Base-by-base conservation (phyloP, 345 rosid species). In the Citrus maxima region DNA sequence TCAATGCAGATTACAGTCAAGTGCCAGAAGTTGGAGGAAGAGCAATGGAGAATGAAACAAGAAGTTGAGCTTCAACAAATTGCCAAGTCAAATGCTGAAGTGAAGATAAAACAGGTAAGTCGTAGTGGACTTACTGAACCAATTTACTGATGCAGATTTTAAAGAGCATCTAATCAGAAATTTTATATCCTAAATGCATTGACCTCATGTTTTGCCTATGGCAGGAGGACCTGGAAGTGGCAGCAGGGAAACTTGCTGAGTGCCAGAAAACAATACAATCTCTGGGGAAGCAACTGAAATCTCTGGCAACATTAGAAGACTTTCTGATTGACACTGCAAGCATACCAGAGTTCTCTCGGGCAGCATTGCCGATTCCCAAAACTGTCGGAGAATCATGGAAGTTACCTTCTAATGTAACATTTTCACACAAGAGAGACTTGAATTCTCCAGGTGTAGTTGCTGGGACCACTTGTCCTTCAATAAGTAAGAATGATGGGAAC, bases 251-350 rank as follows among this genome's bases (percentile, higher is more conserved):
- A 75, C 95, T 93, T 24, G 92, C 95, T 0, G 97, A 91, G 54
- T 95, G 99, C 87, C 99, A 93, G 88, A 91, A 90, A 80, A 95
- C 99, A 55, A 95, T 95, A 80, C 91, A 92, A 59, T 93, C 99
- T 46, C 84, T 95, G 13, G 94, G 96, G 65, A 86, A 89, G 79
- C 99, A 93, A 79, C 83, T 95, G 58, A 91, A 92, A 61, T 95
- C 99, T 78, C 93, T 95, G 66, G 99, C 98, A 77, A 93, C 98
- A 24, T 87, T 93, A 22, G 98, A 95, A 83, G 99, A 95, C 82
- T 95, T 95, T 88, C 87, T 95, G 79, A 84, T 90, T 3, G 98
- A 95, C 86, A 91, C 97, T 58, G 78, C 85, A 5, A 85, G 88
- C 82, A 79, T 90, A 81, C 88, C 89, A 0, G 89, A 84, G 65